Conservation (phyloP, 2,329 filamentous ascomycete species). For the Cercospora brassicicola region DNA sequence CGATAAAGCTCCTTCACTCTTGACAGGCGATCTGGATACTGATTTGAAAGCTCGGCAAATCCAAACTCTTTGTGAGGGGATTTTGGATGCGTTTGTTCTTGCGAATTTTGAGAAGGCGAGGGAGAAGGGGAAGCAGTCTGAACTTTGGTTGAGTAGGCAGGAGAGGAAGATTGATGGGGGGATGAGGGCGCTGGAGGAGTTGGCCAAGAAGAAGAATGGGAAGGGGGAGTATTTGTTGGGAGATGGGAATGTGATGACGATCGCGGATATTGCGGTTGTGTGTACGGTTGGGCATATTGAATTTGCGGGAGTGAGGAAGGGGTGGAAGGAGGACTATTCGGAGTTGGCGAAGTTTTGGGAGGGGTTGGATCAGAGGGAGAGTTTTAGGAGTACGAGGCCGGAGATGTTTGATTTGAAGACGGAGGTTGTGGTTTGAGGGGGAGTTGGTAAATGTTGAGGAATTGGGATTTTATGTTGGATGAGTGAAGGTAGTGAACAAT, state of each 20-base stretch:
- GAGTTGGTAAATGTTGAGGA: no score
- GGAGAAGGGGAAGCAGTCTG: conserved; percentile 14
- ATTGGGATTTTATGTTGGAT: background rate
- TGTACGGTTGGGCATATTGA: conserved; percentile 26
- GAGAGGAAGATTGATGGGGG: conserved; percentile 24
- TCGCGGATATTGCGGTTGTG: conserved; percentile 28
- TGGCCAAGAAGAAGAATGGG: conserved; percentile 14
- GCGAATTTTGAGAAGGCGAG: conserved; percentile 25
- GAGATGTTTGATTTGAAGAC: conserved; percentile 22
- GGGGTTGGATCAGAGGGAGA: conserved; percentile 22
- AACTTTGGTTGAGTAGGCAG: conserved; percentile 21
- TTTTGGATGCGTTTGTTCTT: conserved; percentile 26
- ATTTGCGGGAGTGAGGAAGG: conserved; percentile 19
- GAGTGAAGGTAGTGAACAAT: background rate
- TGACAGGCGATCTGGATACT: conserved; percentile 23
- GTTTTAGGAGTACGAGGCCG: conserved; percentile 21
- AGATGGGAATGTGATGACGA: conserved; percentile 16
- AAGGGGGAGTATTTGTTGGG: conserved; percentile 19
- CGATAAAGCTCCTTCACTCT: conserved; percentile 14
- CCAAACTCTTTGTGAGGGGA: conserved; percentile 20
- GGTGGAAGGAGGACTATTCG: conserved; percentile 26
- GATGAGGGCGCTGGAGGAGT: conserved; percentile 19
- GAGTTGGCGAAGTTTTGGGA: conserved; percentile 18
- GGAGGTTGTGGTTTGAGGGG: conserved; percentile 9
- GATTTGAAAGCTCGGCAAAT: conserved; percentile 23